Base-by-base conservation (phyloP, 2,329 filamentous ascomycete species). In the Decorospora gaudefroyi region DNA sequence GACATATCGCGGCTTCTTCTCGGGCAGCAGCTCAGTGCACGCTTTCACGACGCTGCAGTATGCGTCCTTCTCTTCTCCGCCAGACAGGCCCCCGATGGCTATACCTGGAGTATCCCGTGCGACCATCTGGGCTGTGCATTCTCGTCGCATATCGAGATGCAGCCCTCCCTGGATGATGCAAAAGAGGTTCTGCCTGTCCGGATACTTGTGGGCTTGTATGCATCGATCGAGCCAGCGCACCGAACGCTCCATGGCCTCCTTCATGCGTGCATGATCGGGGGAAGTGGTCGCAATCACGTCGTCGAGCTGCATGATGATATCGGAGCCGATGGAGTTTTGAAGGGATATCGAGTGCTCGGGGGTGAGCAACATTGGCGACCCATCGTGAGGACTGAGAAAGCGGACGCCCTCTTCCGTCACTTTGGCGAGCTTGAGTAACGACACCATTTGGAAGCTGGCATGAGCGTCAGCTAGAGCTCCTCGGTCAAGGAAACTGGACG, bases 261-360 rank as follows among this genome's bases (percentile, higher is more conserved):
- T 83, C 83, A 99, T 97, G 39, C 95, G 86, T 13, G 77, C 85
- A 42, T 82, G 77, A 70, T 99, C 93, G 0, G 92, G 92, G 0
- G 90, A 96, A 0, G 93, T 99, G 0, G 93, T 97, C 19, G 90
- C 92, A 37, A 99, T 87, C 10, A 99, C 95, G 71, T 99, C 95
- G 76, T 99, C 93, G 3, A 99, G 84, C 73, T 99, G 95, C 95
- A 99, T 99, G 57, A 97, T 96, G 60, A 99, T 97, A 72, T 99
- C 93, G 53, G 90, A 95, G 53, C 93, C 93, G 63, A 99, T 99
- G 41, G 87, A 92, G 72, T 99, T 97, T 69, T 99, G 93, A 3
- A 99, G 79, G 8, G 85, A 86, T 61, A 99, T 96, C 0, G 93
- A 97, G 74, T 97, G 92, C 70, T 99, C 95, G 0, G 93, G 93